A percentile compares a stretch with the other conserved stretches of the same genome.
phyloP scores from a whole-genome alignment of 257 asterid species.

The Solanum piurae region DNA sequence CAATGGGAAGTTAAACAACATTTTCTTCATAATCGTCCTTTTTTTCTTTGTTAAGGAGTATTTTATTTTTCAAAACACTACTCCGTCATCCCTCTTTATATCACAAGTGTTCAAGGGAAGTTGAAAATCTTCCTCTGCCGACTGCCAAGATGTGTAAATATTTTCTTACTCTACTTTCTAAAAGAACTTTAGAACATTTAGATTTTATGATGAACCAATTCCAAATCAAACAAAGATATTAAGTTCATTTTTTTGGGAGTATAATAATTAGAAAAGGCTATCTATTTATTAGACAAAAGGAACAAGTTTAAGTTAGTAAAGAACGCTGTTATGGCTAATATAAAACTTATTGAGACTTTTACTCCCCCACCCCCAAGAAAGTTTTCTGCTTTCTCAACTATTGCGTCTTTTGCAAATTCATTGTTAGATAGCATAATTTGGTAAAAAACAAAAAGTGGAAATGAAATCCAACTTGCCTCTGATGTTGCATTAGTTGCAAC shows the following conservation, averaged over 20 bases:
- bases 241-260: neutral
- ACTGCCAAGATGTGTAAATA: neutral
- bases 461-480: conserved; percentile 47
- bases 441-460: neutral
- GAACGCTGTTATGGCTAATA: neutral
- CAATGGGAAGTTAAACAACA: neutral
- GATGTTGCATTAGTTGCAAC: conserved; percentile 24
- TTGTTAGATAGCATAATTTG: neutral
- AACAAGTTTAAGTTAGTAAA: neutral
- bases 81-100: neutral
- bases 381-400: neutral
- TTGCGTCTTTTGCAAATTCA: neutral
- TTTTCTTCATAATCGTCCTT: neutral
- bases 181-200: neutral
- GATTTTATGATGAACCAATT: neutral
- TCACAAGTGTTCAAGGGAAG: neutral
- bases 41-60: neutral
- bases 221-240: neutral
- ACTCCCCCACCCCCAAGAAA: neutral
- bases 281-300: neutral
- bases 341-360: neutral
- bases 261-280: neutral
- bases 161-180: neutral
- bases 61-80: neutral
- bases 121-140: neutral